phyloP scores from a whole-genome alignment of 163 green algal genomes.

The Volvox carteri region DNA sequence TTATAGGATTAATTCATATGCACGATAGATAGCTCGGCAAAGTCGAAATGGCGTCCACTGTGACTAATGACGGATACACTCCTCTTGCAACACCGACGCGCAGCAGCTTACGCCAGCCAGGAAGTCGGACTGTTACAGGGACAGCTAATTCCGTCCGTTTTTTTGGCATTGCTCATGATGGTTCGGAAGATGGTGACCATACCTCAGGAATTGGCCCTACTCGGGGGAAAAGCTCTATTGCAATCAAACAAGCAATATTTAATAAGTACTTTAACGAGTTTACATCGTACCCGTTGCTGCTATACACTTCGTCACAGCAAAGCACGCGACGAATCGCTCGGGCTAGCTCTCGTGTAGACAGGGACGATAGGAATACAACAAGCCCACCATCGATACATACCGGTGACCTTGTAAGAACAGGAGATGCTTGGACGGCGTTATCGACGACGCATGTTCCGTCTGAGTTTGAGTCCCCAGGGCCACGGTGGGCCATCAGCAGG shows the following conservation, averaged over 20 bases:
- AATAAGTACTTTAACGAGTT: conserved; percentile 36
- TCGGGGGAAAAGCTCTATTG: neutral
- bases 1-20: too few relatives aligned
- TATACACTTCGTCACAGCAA: neutral
- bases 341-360: neutral
- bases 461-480: neutral
- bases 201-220: neutral
- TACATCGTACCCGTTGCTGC: neutral
- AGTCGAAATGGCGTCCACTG: neutral
- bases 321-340: neutral
- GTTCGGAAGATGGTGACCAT: neutral
- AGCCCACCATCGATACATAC: neutral
- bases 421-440: neutral
- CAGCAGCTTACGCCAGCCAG: conserved; percentile 16
- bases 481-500: neutral
- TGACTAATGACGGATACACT: neutral
- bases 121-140: neutral
- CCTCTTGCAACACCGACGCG: conserved; percentile 41
- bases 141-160: conserved; percentile 5
- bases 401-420: neutral
- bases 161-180: neutral
- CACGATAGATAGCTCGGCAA: neutral
- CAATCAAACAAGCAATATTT: conserved; percentile 30
- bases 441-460: conserved; percentile 18
- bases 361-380: neutral